A percentile compares a stretch with the other conserved stretches of the same genome.
phyloP scores from a whole-genome alignment of 129 eudicot genomes.

The Centaurea solstitialis region DNA sequence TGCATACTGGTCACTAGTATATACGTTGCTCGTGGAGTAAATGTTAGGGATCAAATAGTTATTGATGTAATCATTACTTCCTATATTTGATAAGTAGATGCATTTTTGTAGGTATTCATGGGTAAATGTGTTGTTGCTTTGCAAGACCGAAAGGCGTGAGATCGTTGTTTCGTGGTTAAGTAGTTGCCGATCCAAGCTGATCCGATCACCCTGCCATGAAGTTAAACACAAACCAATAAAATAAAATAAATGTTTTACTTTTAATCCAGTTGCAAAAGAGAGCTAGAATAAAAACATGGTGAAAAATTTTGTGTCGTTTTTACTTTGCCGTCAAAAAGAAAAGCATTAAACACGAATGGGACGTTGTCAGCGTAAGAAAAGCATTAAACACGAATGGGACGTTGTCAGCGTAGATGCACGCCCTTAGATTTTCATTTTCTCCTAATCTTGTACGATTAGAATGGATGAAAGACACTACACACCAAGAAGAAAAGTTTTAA shows the following conservation, averaged over 20 bases:
- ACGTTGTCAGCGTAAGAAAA: neutral
- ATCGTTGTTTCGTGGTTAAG: constrained; percentile 30
- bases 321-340: neutral
- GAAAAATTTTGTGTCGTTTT: neutral
- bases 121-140: constrained; percentile 23
- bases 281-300: neutral
- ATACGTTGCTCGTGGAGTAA: constrained; percentile 25
- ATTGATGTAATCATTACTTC: constrained; percentile 57
- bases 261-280: neutral
- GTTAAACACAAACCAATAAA: neutral
- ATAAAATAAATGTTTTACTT: neutral
- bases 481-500: neutral
- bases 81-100: constrained; percentile 44
- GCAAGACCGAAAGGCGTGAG: constrained; percentile 12
- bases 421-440: neutral
- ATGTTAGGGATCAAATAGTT: constrained; percentile 45
- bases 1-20: constrained; percentile 37
- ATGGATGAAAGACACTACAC: neutral
- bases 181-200: constrained; percentile 36
- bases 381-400: neutral
- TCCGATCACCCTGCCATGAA: constrained; percentile 36
- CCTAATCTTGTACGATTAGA: neutral
- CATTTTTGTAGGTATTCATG: constrained; percentile 37
- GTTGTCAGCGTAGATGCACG: neutral
- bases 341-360: neutral